Evolutionary conservation across 2,329 filamentous ascomycete species (phyloP), one percentile per base, ranked within the genome.

Genomic region (Fusarium graminum): DNA sequence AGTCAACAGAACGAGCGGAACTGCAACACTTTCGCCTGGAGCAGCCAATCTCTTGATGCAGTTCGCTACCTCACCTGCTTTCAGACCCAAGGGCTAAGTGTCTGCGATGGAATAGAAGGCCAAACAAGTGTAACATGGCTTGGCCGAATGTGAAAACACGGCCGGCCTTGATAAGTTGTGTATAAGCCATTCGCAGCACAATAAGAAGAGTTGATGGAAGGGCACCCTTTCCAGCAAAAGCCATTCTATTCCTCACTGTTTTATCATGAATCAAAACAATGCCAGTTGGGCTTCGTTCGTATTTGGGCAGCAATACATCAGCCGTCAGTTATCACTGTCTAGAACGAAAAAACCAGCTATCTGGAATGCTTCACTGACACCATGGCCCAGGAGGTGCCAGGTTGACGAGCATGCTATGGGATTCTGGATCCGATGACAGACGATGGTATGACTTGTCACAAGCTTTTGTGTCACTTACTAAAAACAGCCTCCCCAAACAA

Each of bases 221-320:
- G 30, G 29, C 38, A 32, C n/a, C 36, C 26, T 42, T 25, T 32
- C 19, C 28, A 38, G 34, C 28, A 16, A 45, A 47, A 57, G 22
- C 36, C 26, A 43, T 61, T 41, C 38, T 36, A 38, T 41, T 41
- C 29, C 25, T 49, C 52, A 52, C 34, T 51, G 30, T 68, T 57
- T 65, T 58, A 61, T 51, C 22, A 44, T 34, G 14, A 16, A 28
- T 36, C 7, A 62, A 7, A n/a, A n/a, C 12, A 32, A 54, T n/a
- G 14, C 17, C 28, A 50, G 29, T 46, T 39, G 34, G 25, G 10
- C 22, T 46, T 50, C 40, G 17, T 51, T 45, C 22, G 25, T 36
- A 10, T 32, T 65, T 65, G 67, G 67, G 63, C 59, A 68, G 59
- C 59, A 70, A 70, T 53, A 63, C 55, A 63, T 39, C 26, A 49